phyloP scores from a whole-genome alignment of 208 protist species.

The Leishmania lainsoni region DNA sequence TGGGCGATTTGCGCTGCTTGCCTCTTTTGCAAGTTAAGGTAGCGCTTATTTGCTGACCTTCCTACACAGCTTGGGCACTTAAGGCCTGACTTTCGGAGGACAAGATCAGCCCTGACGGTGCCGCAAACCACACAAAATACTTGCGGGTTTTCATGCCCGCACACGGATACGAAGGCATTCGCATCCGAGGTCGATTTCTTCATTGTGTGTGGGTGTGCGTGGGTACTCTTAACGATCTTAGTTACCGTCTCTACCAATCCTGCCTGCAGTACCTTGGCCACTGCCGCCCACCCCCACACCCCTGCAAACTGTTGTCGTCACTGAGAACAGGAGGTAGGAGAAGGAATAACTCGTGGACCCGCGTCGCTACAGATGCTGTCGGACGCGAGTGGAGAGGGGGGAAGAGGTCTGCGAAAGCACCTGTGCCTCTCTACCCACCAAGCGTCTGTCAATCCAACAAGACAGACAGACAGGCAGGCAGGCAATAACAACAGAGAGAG shows the following conservation, averaged over 20 bases:
- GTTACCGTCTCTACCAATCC: background rate
- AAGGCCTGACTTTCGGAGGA: constrained; percentile 50
- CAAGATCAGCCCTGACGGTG: constrained; percentile 38
- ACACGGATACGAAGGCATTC: background rate
- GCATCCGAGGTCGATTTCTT: constrained; percentile 6
- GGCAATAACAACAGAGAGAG: background rate
- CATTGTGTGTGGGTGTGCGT: no score
- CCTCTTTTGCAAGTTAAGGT: constrained; percentile 38
- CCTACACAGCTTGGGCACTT: constrained; percentile 63
- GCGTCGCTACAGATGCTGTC: background rate
- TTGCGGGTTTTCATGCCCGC: background rate
- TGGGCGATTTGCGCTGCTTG: constrained; percentile 42
- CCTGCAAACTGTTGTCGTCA: background rate
- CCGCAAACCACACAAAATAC: constrained; percentile 75
- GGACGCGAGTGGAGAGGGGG: background rate
- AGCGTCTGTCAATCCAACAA: background rate
- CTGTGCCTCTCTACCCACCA: background rate
- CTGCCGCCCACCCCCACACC: no score
- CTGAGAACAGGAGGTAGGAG: background rate
- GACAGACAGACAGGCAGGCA: background rate
- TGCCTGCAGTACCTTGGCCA: background rate
- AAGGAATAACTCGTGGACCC: background rate
- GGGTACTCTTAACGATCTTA: background rate
- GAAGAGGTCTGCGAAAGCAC: background rate
- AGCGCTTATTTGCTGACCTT: constrained; percentile 46